Evolutionary conservation across 2,329 filamentous ascomycete genomes (phyloP).

Genomic region (Apiospora pterosperma): DNA sequence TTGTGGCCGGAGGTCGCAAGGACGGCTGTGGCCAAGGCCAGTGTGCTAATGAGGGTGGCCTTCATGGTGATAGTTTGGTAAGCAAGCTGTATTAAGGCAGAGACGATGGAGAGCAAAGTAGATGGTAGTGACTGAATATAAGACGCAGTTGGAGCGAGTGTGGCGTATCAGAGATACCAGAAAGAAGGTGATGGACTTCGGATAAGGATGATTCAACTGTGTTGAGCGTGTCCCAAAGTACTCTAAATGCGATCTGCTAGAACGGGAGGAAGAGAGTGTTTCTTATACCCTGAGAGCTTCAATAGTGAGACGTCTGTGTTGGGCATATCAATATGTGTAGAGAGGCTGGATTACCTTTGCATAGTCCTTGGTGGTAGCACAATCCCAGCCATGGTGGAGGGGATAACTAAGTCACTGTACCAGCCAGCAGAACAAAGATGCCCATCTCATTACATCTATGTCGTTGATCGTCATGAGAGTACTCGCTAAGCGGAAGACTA

Average conservation of each 20-base stretch:
- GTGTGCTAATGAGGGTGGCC: background rate
- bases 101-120: background rate
- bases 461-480: background rate
- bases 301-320: background rate
- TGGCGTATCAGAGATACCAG: conserved; percentile 8
- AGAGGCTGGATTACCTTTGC: background rate
- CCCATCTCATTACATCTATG: background rate
- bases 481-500: background rate
- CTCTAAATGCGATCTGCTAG: background rate
- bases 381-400: background rate
- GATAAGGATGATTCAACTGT: background rate
- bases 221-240: background rate
- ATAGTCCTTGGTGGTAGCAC: background rate
- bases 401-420: background rate
- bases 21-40: conserved; percentile 7
- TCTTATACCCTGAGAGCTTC: background rate
- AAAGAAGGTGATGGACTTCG: background rate
- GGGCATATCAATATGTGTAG: background rate
- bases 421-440: background rate
- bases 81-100: background rate
- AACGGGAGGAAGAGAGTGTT: background rate
- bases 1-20: background rate
- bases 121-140: background rate
- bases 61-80: conserved; percentile 4
- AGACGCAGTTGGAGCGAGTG: conserved; percentile 2